phyloP scores from a whole-genome alignment of 345 rosid genomes.

The Litchi chinensis region DNA sequence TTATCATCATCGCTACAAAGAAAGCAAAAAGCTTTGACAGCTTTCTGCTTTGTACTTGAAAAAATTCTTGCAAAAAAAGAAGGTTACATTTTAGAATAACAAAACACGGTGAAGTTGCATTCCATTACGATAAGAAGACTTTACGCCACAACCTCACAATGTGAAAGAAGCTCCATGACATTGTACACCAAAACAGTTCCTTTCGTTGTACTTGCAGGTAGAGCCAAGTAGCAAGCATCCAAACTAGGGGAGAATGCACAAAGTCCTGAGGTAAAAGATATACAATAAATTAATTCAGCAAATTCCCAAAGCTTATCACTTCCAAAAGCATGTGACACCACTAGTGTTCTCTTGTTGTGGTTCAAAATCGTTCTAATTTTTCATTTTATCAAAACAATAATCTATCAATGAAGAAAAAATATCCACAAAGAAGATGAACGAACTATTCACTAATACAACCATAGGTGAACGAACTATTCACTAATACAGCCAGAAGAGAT shows the following conservation, averaged over 20 bases:
- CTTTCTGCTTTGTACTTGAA: background rate
- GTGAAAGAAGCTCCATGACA: constrained; percentile 74
- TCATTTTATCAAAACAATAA: background rate
- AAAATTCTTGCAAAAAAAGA: background rate
- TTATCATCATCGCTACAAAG: background rate
- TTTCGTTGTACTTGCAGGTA: constrained; percentile 80
- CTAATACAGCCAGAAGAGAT: background rate
- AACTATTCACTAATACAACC: background rate
- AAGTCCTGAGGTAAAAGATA: constrained; percentile 52
- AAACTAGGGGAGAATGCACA: constrained; percentile 81
- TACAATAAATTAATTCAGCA: background rate
- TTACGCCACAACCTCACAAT: constrained; percentile 68
- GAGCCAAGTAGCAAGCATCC: constrained; percentile 91
- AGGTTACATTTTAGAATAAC: background rate
- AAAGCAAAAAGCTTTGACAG: constrained; percentile 1
- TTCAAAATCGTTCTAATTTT: background rate
- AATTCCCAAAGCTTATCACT: background rate
- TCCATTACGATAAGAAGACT: constrained; percentile 19
- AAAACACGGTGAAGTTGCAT: background rate
- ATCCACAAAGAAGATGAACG: background rate
- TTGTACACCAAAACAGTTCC: constrained; percentile 89
- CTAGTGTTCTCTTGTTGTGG: background rate
- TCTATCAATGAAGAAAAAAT: background rate
- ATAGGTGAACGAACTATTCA: background rate
- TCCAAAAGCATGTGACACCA: background rate